Base-by-base conservation (phyloP, 768 basidiomycete genomes). In the Tephrocybe sp. region DNA sequence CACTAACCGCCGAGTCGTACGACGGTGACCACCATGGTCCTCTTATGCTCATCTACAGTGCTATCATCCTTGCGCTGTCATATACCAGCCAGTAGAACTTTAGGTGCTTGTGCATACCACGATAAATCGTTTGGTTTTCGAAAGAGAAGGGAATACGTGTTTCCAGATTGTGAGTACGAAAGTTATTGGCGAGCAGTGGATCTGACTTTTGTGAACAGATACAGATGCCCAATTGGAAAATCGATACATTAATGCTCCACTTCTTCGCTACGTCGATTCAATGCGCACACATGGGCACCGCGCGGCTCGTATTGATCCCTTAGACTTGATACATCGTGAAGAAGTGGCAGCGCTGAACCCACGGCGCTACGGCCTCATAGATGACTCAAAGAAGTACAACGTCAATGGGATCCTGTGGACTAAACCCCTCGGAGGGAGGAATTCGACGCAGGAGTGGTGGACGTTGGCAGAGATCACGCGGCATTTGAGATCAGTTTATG, bases 191-290 rank as follows among this genome's bases (percentile, higher is more conserved):
- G 25, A 10, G 6, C 28, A n/a, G 10, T 18, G 32, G 17, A 21
- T 39, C n/a, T 50, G 38, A 45, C 30, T n/a, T 25, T 25, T 32
- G 18, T 23, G 9, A 11, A 37, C 49, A 90, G 88, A 90, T 62
- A 88, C 82, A 2, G 65, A 76, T 1, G 70, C 72, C 0, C 88
- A 91, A 58, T 74, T 93, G 12, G 63, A 73, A 45, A 90, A 90
- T 66, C 79, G 93, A 8, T 75, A 75, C 12, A 63, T 65, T 3
- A 93, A 95, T 58, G 91, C 92, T 0, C 73, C 90, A 3, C 73
- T 97, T 15, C 71, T 95, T 38, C 87, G 94, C 28, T 95, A 93
- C 63, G 90, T 93, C 10, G 94, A 96, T 64, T 86, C 88, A 1
- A 78, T 96, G 59, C 80, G 93, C n/a, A 85, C 77, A 0, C 89